Evolutionary conservation across 331 rosid genomes (phyloP).

Genomic region (Pyrus hybrid): DNA sequence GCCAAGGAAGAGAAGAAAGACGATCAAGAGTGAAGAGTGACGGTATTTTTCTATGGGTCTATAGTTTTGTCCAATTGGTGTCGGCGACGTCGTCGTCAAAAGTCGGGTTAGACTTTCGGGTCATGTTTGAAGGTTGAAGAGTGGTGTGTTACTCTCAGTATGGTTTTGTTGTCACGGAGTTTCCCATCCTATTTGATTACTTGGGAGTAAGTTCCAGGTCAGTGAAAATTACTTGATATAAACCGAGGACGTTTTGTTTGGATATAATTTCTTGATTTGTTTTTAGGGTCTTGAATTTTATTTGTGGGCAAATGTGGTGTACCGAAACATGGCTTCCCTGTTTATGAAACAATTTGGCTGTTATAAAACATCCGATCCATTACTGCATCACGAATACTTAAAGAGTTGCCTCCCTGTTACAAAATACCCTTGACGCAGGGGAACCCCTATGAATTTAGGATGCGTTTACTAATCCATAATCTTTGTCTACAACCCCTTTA

Average conservation of each 20-base stretch:
- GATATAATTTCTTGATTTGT: conserved; percentile 27
- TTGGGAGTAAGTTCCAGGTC: conserved; percentile 19
- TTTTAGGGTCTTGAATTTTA: not conserved
- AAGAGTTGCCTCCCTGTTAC: too few species aligned
- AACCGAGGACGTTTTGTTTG: conserved; percentile 18
- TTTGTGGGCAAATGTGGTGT: not conserved
- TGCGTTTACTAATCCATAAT: too few species aligned
- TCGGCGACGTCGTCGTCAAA: conserved; percentile 12
- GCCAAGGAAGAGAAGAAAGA: not conserved
- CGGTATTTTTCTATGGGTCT: conserved; percentile 1
- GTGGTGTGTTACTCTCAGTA: conserved; percentile 35
- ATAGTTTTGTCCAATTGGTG: conserved; percentile 29
- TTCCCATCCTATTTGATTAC: conserved; percentile 18
- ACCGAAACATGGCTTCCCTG: not conserved
- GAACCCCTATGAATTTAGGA: too few species aligned
- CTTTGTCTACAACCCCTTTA: too few species aligned
- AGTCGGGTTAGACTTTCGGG: conserved; percentile 29
- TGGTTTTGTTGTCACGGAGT: conserved; percentile 20
- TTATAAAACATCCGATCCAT: too few species aligned
- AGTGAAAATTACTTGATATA: conserved; percentile 20
- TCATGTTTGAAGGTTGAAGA: conserved; percentile 43
- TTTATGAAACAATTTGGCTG: not conserved
- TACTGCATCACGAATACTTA: too few species aligned
- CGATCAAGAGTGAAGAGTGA: not conserved
- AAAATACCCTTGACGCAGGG: too few species aligned